Conservation (phyloP, 2,329 filamentous ascomycete genomes). For the Colletotrichum godetiae region DNA sequence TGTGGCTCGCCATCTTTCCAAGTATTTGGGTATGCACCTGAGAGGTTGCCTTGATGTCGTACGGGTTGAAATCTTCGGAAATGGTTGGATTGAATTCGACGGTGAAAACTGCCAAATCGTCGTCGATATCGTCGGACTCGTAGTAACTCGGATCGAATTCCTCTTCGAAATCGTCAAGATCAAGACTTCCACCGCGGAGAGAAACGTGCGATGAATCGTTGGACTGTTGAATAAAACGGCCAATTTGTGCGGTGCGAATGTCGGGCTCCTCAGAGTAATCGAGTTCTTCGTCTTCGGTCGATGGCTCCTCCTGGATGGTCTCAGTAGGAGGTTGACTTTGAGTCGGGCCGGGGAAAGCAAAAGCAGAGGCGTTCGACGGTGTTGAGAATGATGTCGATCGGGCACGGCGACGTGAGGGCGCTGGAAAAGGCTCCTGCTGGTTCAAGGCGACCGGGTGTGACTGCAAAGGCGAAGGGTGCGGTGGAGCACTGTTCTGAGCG, state of each 20-base stretch:
- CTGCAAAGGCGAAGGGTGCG: conserved; percentile 31
- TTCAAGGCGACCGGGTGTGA: conserved; percentile 33
- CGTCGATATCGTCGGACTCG: conserved; percentile 30
- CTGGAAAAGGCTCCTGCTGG: conserved; percentile 21
- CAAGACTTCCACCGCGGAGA: conserved; percentile 22
- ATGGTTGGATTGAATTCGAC: conserved; percentile 26
- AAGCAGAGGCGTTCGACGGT: background rate
- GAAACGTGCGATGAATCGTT: conserved; percentile 15
- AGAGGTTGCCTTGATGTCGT: conserved; percentile 13
- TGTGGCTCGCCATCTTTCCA: conserved; percentile 54
- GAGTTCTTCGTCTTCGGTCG: conserved; percentile 8
- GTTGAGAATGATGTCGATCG: conserved; percentile 27
- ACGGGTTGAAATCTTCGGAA: conserved; percentile 17
- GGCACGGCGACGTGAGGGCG: conserved; percentile 20
- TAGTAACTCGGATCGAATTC: conserved; percentile 26
- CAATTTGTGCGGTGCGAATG: conserved; percentile 23
- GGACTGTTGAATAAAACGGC: conserved; percentile 16
- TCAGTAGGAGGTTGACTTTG: background rate
- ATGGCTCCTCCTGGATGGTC: conserved; percentile 7
- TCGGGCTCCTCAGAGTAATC: conserved; percentile 23
- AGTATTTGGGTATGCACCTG: conserved; percentile 22
- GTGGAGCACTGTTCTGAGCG: conserved; percentile 27
- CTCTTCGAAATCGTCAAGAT: conserved; percentile 20
- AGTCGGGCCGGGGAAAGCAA: background rate
- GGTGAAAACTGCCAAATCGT: conserved; percentile 7